Evolutionary conservation across 2,329 filamentous ascomycete species (phyloP).

Genomic region (Chaetomiaceae sp.): DNA sequence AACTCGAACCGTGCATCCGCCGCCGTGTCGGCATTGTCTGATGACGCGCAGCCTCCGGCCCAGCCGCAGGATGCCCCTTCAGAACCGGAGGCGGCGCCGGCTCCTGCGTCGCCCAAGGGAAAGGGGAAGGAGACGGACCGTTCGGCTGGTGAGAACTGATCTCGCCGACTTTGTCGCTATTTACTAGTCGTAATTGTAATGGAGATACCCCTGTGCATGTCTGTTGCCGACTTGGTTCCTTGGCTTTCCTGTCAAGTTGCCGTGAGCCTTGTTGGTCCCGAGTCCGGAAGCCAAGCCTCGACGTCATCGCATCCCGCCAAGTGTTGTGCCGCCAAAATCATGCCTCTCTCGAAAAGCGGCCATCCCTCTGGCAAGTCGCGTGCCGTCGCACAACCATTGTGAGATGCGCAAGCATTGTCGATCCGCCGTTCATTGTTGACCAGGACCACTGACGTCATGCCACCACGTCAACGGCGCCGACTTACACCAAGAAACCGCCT

Average conservation of each 20-base stretch:
- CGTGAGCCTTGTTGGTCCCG: neutral
- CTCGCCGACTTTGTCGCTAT: neutral
- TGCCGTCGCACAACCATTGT: neutral
- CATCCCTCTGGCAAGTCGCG: neutral
- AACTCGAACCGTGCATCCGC: conserved; percentile 10
- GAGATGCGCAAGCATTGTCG: neutral
- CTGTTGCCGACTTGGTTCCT: neutral
- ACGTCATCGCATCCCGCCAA: neutral
- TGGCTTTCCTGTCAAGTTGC: no score
- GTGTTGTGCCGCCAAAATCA: neutral
- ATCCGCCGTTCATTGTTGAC: neutral
- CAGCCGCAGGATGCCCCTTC: neutral
- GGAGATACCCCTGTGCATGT: conserved; percentile 13
- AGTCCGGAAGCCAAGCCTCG: neutral
- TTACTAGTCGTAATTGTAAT: conserved; percentile 15
- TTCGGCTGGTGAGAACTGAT: neutral
- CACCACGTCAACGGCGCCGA: neutral
- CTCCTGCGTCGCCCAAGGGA: conserved; percentile 1
- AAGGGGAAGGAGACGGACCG: conserved; percentile 13
- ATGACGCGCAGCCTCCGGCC: neutral
- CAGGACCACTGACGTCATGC: conserved; percentile 15
- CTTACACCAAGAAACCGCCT: neutral
- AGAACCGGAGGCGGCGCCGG: neutral
- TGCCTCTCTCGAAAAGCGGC: neutral
- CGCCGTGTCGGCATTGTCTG: conserved; percentile 13